Evolutionary conservation across 108 stramenopile species (phyloP).

Genomic region (Stephanodiscus triporus): DNA sequence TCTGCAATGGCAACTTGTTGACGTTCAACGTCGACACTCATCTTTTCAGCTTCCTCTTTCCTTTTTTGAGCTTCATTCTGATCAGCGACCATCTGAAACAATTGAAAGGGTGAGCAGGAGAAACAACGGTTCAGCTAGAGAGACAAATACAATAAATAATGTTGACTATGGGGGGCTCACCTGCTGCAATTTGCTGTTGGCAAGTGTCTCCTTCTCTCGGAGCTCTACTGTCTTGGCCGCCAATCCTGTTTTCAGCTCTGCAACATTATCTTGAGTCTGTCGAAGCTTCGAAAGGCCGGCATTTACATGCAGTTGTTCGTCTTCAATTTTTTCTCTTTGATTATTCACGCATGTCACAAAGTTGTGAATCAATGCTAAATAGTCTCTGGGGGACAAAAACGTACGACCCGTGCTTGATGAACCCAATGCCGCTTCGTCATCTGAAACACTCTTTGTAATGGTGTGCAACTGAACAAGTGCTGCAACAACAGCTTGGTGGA

Average conservation of each 20-base stretch:
- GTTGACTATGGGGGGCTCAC: neutral
- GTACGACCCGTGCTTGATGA: slow-evolving; percentile 76
- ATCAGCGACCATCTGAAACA: slow-evolving; percentile 90
- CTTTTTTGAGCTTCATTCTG: slow-evolving; percentile 95
- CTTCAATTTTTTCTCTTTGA: slow-evolving; percentile 84
- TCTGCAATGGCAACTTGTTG: slow-evolving; percentile 80
- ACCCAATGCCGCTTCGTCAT: slow-evolving; percentile 47
- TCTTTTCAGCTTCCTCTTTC: slow-evolving; percentile 90
- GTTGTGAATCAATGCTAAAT: slow-evolving; percentile 92
- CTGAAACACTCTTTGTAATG: slow-evolving; percentile 71
- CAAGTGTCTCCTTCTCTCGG: slow-evolving; percentile 85
- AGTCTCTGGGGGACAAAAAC: slow-evolving; percentile 94
- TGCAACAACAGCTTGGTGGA: slow-evolving; percentile 94
- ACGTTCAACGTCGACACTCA: slow-evolving; percentile 85
- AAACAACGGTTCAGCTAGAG: neutral
- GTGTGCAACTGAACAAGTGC: slow-evolving; percentile 91
- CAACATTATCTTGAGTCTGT: slow-evolving; percentile 94
- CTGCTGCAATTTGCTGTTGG: slow-evolving; percentile 95
- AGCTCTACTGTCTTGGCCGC: slow-evolving; percentile 83
- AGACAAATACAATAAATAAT: neutral
- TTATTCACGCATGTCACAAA: slow-evolving; percentile 87
- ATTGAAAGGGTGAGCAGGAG: neutral
- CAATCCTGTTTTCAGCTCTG: slow-evolving; percentile 84
- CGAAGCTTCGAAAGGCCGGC: slow-evolving; percentile 94
- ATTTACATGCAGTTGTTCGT: slow-evolving; percentile 95